phyloP scores from a whole-genome alignment of 257 asterid species.

The Fraxinus cuspidata region DNA sequence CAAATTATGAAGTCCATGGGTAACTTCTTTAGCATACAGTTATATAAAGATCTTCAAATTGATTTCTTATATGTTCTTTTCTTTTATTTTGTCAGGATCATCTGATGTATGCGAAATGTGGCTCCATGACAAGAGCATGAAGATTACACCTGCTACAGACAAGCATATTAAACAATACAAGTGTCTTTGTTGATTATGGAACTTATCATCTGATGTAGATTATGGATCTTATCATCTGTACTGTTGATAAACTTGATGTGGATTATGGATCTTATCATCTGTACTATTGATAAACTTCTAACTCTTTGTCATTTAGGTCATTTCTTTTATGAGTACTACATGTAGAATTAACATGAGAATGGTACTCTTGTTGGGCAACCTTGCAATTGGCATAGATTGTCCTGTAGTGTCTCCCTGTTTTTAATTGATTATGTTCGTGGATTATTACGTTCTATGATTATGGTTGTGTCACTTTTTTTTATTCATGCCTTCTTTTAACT shows the following conservation, averaged over 20 bases:
- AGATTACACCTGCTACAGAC: slow-evolving; percentile 74
- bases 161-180: slow-evolving; percentile 75
- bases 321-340: slow-evolving; percentile 24
- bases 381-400: neutral
- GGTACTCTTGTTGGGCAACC: slow-evolving; percentile 5
- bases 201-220: slow-evolving; percentile 30
- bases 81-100: no score
- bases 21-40: no score
- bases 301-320: slow-evolving; percentile 13
- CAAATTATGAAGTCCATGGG: no score
- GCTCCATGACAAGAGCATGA: slow-evolving; percentile 83
- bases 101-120: slow-evolving; percentile 67
- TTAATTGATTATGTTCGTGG: no score
- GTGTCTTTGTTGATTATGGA: slow-evolving; percentile 75
- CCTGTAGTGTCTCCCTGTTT: neutral
- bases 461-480: no score
- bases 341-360: slow-evolving; percentile 35
- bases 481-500: no score
- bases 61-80: no score
- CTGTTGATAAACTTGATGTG: slow-evolving; percentile 44
- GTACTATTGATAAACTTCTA: neutral
- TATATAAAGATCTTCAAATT: no score
- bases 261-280: neutral
- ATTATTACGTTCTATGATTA: neutral
- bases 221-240: neutral